Conservation (phyloP, 805 yeast species). For the Candida ponderosae region DNA sequence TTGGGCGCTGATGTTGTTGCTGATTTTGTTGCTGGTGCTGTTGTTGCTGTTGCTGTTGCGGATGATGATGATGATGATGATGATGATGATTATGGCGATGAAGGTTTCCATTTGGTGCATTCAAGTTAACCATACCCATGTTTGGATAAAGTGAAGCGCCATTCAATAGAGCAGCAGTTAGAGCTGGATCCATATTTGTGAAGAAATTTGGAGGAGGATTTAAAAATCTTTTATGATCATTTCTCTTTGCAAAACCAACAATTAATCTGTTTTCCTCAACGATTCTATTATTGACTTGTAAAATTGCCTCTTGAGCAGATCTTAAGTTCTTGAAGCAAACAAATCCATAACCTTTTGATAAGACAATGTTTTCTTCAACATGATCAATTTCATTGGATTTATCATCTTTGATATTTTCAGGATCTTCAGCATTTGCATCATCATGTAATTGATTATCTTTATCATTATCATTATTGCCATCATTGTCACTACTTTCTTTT, state of each 20-base stretch:
- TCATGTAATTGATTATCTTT: constrained; percentile 1
- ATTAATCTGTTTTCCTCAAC: neutral
- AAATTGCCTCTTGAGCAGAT: constrained; percentile 54
- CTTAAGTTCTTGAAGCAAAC: constrained; percentile 46
- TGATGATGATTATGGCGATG: neutral
- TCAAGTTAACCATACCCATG: too few species aligned
- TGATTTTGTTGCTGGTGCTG: neutral
- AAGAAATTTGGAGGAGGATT: neutral
- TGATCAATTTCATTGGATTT: too few species aligned
- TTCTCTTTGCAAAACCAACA: neutral
- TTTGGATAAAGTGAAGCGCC: neutral
- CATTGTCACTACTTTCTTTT: too few species aligned
- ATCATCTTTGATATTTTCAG: too few species aligned
- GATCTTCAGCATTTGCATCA: neutral
- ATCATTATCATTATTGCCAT: constrained; percentile 22
- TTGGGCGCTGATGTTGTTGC: too few species aligned
- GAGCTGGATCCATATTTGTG: neutral
- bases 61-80: neutral
- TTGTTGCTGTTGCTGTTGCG: neutral
- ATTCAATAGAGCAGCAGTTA: neutral
- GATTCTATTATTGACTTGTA: neutral
- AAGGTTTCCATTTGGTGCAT: too few species aligned
- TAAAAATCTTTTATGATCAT: neutral
- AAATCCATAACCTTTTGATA: constrained; percentile 52
- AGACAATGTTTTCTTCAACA: constrained; percentile 30